phyloP scores from a whole-genome alignment of 495 filamentous ascomycete genomes.

The Oidiodendron maius region DNA sequence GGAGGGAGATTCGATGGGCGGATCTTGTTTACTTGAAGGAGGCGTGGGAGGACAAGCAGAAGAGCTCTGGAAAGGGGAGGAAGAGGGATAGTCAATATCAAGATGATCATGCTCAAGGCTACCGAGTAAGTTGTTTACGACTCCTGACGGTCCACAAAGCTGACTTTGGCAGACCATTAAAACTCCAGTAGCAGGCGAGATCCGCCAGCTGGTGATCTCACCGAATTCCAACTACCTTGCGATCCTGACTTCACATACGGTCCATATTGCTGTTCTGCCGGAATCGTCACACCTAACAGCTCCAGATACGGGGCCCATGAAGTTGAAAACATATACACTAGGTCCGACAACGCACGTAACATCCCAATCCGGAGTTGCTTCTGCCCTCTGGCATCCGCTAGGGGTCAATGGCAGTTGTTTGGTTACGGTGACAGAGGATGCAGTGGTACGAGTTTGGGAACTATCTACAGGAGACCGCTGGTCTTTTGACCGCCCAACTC shows the following conservation, averaged over 20 bases:
- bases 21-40: slow-evolving; percentile 71
- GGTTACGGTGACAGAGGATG: slow-evolving; percentile 80
- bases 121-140: slow-evolving; percentile 35
- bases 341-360: slow-evolving; percentile 86
- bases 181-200: slow-evolving; percentile 64
- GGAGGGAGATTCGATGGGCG: slow-evolving; percentile 82
- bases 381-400: slow-evolving; percentile 81
- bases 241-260: slow-evolving; percentile 74
- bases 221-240: slow-evolving; percentile 74
- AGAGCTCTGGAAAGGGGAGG: slow-evolving; percentile 17
- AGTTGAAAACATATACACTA: slow-evolving; percentile 75
- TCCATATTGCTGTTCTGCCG: slow-evolving; percentile 75
- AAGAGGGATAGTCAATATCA: slow-evolving; percentile 20
- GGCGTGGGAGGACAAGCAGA: slow-evolving; percentile 47
- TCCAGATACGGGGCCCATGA: slow-evolving; percentile 56
- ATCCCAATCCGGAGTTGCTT: slow-evolving; percentile 68
- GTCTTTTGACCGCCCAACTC: slow-evolving; percentile 75
- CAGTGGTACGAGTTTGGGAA: slow-evolving; percentile 84
- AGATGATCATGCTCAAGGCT: slow-evolving; percentile 31
- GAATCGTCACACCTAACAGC: slow-evolving; percentile 65
- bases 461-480: slow-evolving; percentile 69
- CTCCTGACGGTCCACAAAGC: slow-evolving; percentile 5
- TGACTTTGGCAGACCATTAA: slow-evolving; percentile 53
- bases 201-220: slow-evolving; percentile 75
- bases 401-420: slow-evolving; percentile 65